These are phyloP conservation scores for Lactarius deliciosus DNA, from an alignment of 768 basidiomycete genomes.

Conservation along the genomic window DNA sequence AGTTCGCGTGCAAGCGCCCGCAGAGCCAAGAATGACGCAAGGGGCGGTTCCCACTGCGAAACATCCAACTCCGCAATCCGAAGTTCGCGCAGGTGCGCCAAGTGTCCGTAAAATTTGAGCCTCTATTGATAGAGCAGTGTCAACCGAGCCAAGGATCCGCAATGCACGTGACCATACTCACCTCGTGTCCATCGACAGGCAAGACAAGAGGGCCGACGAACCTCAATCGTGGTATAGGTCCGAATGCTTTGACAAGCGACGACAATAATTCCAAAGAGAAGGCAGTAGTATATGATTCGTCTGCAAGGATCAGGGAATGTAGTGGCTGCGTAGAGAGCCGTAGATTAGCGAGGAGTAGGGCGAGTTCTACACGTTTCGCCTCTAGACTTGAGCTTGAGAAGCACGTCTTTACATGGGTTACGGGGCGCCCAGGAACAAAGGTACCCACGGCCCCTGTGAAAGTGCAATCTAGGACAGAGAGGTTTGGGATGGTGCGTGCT, in stretches of 20 bases:
- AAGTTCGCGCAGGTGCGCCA: constrained; percentile 52
- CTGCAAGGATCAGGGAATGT: constrained; percentile 59
- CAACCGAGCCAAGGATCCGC: neutral
- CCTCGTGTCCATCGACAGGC: constrained; percentile 56
- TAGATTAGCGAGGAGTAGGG: constrained; percentile 47
- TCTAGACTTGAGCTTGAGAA: constrained; percentile 52
- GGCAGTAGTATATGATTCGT: constrained; percentile 53
- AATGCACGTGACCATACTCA: constrained; percentile 32
- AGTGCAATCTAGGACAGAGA: constrained; percentile 62
- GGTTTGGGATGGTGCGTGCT: constrained; percentile 43
- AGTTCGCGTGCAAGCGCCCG: constrained; percentile 61
- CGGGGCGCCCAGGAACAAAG: constrained; percentile 56
- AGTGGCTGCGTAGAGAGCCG: constrained; percentile 45
- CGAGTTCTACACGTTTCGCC: constrained; percentile 56
- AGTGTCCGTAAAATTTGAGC: constrained; percentile 57
- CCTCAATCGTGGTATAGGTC: constrained; percentile 41
- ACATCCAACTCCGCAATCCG: constrained; percentile 63
- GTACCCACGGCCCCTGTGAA: constrained; percentile 62
- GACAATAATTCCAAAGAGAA: constrained; percentile 56
- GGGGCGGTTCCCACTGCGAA: constrained; percentile 63
- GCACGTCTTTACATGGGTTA: constrained; percentile 66
- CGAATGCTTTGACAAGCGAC: constrained; percentile 39
- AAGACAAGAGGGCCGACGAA: constrained; percentile 67
- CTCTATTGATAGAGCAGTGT: constrained; percentile 41
- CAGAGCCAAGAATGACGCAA: constrained; percentile 50